These are phyloP conservation scores for Neocucurbitaria cava DNA, from an alignment of 2,329 filamentous ascomycete species.

Conservation along the genomic window DNA sequence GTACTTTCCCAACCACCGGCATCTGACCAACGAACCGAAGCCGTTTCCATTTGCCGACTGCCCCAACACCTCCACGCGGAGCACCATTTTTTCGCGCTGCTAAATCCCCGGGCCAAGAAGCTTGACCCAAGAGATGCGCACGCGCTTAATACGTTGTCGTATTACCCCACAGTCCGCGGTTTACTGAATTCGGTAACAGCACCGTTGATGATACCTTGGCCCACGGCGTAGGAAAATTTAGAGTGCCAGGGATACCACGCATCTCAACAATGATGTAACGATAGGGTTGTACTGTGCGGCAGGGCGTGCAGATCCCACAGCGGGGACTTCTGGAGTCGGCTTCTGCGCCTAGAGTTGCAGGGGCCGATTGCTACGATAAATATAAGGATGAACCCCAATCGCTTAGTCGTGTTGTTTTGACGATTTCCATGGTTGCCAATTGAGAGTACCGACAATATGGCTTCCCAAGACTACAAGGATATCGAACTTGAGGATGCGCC, in stretches of 20 bases:
- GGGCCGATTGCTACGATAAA: neutral
- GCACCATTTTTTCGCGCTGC: neutral
- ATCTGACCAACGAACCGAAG: slow-evolving; percentile 6
- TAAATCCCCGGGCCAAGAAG: slow-evolving; percentile 1
- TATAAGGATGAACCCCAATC: neutral
- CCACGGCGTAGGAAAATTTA: neutral
- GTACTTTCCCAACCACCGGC: neutral
- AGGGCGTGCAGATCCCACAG: neutral
- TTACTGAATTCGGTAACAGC: neutral
- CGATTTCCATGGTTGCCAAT: neutral
- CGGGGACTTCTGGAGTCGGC: neutral
- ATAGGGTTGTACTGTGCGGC: neutral
- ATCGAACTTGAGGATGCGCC: slow-evolving; percentile 8
- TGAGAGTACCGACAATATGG: slow-evolving; percentile 5
- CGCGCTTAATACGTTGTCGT: neutral
- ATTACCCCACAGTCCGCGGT: neutral
- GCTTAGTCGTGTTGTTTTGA: neutral
- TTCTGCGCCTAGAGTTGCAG: neutral
- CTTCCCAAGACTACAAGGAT: slow-evolving; percentile 13
- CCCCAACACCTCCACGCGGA: neutral
- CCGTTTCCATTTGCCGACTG: slow-evolving; percentile 3
- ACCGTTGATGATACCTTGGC: neutral
- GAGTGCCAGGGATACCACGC: neutral
- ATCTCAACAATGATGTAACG: neutral
- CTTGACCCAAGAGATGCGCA: neutral